Base-by-base conservation (phyloP, 2,329 filamentous ascomycete species). In the Aspergillus cejpii region DNA sequence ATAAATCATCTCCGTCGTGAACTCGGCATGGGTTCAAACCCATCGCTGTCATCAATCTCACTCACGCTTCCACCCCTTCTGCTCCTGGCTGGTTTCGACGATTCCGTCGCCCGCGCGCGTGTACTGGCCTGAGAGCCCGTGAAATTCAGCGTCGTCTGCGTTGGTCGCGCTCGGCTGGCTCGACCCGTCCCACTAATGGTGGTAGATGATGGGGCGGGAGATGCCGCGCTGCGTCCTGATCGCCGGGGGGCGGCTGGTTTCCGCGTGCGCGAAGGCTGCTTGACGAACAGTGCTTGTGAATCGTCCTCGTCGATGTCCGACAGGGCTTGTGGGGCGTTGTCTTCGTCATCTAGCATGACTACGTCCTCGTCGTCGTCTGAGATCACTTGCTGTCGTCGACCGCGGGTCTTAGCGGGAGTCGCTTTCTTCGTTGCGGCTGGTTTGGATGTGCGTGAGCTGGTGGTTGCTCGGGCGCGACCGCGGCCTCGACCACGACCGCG, bases 401-500 rank as follows among this genome's bases (percentile, higher is more conserved):
- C 50, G 40, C 50, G 51, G 1, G 55, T 49, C 34, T 52, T 52
- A 2, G 52, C 17, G 15, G 54, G 21, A 4, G 59, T 40, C 2
- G 51, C 46, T 37, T 55, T 57, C 19, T 61, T 60, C 1, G 66
- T 47, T 14, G 67, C 53, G 21, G 64, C 53, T 15, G 60, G 51
- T 28, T 58, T 54, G 17, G 58, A 45, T 17, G 64, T 64, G 8
- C 41, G 48, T 10, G 64, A 54, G 3, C 69, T 61, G 12, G 66
- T 64, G 5, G 67, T 59, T 38, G 72, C 61, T 41, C 71, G 62
- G 21, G 73, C 68, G 42, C 70, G 58, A 17, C 68, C 63, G 33
- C 69, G 60, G 12, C 72, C 70, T 28, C 70, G 61, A 10, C 73
- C 72, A 43, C 76, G 68, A 19, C 75, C 75, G 45, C 72, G 68